Conservation (phyloP, 164 flowering plant genomes). For the Vitis amurensis region DNA sequence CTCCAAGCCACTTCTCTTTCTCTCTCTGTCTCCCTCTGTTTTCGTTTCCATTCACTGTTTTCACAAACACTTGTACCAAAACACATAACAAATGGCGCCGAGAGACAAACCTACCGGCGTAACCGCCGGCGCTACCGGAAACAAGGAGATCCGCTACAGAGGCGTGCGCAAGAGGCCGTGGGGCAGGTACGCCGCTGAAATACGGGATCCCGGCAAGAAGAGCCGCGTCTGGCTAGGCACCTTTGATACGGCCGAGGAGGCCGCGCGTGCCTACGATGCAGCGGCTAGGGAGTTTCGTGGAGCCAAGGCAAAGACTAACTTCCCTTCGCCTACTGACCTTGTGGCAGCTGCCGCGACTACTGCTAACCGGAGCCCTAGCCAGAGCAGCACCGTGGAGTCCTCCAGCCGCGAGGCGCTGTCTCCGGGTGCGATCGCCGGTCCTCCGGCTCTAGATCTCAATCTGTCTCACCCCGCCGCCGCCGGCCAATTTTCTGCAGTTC, state of each 20-base stretch:
- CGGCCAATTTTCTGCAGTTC: conserved; percentile 14
- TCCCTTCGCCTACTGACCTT: conserved; percentile 27
- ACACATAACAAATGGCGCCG: conserved; percentile 42
- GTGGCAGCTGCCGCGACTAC: not conserved
- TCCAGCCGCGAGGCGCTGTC: conserved; percentile 34
- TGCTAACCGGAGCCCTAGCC: conserved; percentile 51
- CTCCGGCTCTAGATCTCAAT: conserved; percentile 32
- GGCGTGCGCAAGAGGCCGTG: conserved; percentile 84
- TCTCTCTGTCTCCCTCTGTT: not conserved
- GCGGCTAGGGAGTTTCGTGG: conserved; percentile 78
- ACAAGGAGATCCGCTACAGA: conserved; percentile 54
- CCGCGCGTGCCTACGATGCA: conserved; percentile 67
- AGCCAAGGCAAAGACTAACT: conserved; percentile 67
- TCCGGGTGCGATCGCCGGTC: not conserved
- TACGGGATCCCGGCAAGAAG: conserved; percentile 74
- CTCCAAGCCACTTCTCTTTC: not conserved
- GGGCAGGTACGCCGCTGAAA: conserved; percentile 87
- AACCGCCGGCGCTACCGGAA: conserved; percentile 1
- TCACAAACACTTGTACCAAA: not conserved
- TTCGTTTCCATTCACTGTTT: no score
- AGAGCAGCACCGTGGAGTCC: conserved; percentile 72
- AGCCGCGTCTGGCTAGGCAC: conserved; percentile 82
- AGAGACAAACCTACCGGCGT: conserved; percentile 22
- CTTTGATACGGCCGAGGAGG: conserved; percentile 72
- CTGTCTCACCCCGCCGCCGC: conserved; percentile 17